phyloP scores from a whole-genome alignment of 169 alveolate species.

The Eimeria maxima region DNA sequence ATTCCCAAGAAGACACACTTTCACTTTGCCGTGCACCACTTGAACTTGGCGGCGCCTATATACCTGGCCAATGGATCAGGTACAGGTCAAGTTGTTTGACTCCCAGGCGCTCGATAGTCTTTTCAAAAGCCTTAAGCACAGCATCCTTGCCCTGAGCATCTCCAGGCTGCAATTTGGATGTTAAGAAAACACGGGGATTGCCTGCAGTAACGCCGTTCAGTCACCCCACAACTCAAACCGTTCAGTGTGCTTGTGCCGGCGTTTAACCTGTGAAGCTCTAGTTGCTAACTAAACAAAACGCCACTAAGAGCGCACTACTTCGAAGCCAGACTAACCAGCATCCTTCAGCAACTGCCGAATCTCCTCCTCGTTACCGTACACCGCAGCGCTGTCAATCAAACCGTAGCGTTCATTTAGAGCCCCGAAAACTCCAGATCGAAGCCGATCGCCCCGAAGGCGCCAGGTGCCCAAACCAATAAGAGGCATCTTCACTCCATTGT shows the following conservation, averaged over 20 bases:
- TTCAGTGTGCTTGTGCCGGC: no score
- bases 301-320: neutral
- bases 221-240: neutral
- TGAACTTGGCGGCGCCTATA: no score
- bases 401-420: slow-evolving; percentile 25
- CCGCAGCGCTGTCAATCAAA: slow-evolving; percentile 77
- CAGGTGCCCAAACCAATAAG: slow-evolving; percentile 77
- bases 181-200: slow-evolving; percentile 60
- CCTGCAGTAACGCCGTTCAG: neutral
- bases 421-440: slow-evolving; percentile 46
- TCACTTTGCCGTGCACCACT: no score
- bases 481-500: slow-evolving; percentile 75
- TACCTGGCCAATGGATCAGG: slow-evolving; percentile 83
- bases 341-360: slow-evolving; percentile 67
- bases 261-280: no score
- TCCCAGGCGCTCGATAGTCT: slow-evolving; percentile 65
- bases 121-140: slow-evolving; percentile 44
- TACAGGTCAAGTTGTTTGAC: slow-evolving; percentile 77
- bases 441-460: slow-evolving; percentile 68
- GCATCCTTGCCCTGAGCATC: slow-evolving; percentile 79
- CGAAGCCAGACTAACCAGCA: slow-evolving; percentile 12
- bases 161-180: slow-evolving; percentile 71
- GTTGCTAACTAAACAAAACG: neutral
- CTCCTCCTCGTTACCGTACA: slow-evolving; percentile 78
- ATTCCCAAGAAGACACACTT: no score